These are phyloP conservation scores for Populus hybrid DNA, from an alignment of 441 rosid species.

Conservation along the genomic window DNA sequence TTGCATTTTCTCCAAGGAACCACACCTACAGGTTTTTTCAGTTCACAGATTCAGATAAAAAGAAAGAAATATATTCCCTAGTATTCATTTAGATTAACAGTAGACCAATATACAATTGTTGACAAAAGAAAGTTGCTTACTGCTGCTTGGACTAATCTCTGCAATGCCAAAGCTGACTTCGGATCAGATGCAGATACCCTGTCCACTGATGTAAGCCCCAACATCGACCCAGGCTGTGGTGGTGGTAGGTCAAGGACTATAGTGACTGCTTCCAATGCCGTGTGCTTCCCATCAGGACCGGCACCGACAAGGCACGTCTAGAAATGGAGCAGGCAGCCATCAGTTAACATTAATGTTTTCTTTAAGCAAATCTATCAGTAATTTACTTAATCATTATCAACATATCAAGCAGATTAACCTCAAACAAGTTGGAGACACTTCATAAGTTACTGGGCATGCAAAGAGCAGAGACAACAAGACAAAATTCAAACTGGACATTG, in stretches of 20 bases:
- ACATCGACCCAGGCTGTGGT: slow-evolving; percentile 98
- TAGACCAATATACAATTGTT: neutral
- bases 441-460: neutral
- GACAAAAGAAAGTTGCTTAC: slow-evolving; percentile 51
- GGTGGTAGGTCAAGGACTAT: slow-evolving; percentile 99
- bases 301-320: slow-evolving; percentile 99
- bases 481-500: neutral
- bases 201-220: slow-evolving; percentile 84
- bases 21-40: slow-evolving; percentile 63
- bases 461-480: neutral
- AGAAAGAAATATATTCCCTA: neutral
- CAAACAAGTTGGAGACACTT: slow-evolving; percentile 6
- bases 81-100: neutral
- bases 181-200: slow-evolving; percentile 98
- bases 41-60: slow-evolving; percentile 9
- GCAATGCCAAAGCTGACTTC: slow-evolving; percentile 94
- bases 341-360: neutral
- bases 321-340: neutral
- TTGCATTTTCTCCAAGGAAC: slow-evolving; percentile 99
- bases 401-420: neutral
- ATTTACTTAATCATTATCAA: neutral
- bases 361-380: neutral
- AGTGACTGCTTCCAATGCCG: slow-evolving; percentile 99
- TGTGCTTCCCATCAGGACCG: slow-evolving; percentile 99
- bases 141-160: slow-evolving; percentile 98